Evolutionary conservation across 257 asterid genomes (phyloP), one percentile per base, ranked within the genome.

Genomic region (Thymus quinquecostatus): DNA sequence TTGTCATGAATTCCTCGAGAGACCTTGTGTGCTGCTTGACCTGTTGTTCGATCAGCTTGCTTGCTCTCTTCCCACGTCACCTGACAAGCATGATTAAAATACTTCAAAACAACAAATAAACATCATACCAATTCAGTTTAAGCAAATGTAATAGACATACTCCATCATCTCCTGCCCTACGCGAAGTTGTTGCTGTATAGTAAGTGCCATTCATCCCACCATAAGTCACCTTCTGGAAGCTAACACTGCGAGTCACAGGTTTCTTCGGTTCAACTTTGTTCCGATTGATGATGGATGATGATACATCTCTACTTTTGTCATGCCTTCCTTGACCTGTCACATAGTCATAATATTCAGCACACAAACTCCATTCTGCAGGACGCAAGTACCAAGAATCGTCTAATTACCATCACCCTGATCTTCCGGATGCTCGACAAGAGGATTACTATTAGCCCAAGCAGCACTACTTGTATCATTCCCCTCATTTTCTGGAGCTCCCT

Each of bases 1-100:
- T 91, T 89, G 65, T 87, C 88, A 65, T 89, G 85, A 54, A 94
- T 84, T 70, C 99, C 97, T 78, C 96, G 81, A 6, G 97, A 94
- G 59, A 94, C 69, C 71, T 77, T 89, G 75, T 91, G 97, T 2
- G 89, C 74, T 10, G 97, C 99, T 82, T 83, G 80, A 49, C 97
- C 96, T 4, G 96, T 94, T 14, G 96, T 87, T 61, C 66, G 82
- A 77, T 91, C 92, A 60, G 97, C 97, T 77, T 85, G 89, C 80
- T 67, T 88, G 78, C 82, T 85, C 77, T 91, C 99, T 77, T 89
- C 97, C 63, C 85, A 58, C 9, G 81, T 83, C 73, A 85, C 88
- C 99, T 94, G 72, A 30, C 41, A 4, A 44, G 38, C n/a, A 4
- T 69, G 45, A 49, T 38, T 7, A 1, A 4, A 3, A 4, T 1